Percentiles rank a stretch among this genome's conserved stretches.
phyloP scores from a whole-genome alignment of 805 yeast species.

The Candida palmyrensis region DNA sequence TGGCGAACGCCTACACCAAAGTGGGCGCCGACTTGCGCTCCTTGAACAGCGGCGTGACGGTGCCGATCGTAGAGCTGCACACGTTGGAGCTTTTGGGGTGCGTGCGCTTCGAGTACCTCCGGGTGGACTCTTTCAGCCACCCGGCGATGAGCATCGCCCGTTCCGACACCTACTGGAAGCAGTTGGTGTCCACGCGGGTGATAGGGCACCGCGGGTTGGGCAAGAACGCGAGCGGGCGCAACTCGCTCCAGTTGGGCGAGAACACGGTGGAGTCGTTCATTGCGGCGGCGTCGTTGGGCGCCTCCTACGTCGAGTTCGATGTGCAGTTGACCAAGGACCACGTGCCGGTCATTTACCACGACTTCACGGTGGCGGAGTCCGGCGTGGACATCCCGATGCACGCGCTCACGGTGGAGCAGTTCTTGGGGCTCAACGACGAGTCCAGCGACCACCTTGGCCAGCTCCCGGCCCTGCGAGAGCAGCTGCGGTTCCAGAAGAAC shows the following conservation, averaged over 20 bases:
- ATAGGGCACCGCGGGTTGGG: constrained; percentile 97
- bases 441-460: constrained; percentile 1
- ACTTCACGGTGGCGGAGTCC: constrained; percentile 88
- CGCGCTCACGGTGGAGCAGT: constrained; percentile 83
- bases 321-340: constrained; percentile 90
- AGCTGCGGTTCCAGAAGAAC: constrained; percentile 8
- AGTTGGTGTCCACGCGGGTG: constrained; percentile 80
- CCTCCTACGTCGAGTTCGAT: constrained; percentile 94
- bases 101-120: constrained; percentile 67
- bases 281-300: constrained; percentile 95
- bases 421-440: constrained; percentile 48
- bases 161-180: constrained; percentile 86
- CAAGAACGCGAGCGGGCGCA: constrained; percentile 66
- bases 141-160: constrained; percentile 59
- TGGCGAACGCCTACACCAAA: constrained; percentile 54
- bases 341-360: constrained; percentile 92
- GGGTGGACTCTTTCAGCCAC: constrained; percentile 70
- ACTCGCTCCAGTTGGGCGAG: constrained; percentile 88
- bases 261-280: constrained; percentile 92
- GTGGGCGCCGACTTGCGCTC: constrained; percentile 69
- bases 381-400: constrained; percentile 98
- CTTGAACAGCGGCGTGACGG: constrained; percentile 56
- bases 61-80: constrained; percentile 72
- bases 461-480: not conserved
- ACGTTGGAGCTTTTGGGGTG: constrained; percentile 74